phyloP scores from a whole-genome alignment of 2,329 filamentous ascomycete species.

The Aspergillus pseudoglaucus region DNA sequence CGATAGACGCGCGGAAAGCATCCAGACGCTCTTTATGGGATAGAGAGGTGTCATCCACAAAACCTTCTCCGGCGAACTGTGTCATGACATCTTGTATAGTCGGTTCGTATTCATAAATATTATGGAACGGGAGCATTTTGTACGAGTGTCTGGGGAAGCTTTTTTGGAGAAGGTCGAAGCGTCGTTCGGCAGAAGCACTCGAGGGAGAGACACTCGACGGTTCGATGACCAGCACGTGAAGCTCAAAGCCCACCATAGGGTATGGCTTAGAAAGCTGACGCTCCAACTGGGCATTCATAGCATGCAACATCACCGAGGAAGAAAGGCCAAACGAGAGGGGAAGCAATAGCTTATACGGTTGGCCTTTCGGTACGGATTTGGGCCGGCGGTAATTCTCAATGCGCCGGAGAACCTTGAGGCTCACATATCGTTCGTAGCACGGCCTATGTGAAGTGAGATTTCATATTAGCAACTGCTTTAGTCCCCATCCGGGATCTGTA shows the following conservation, averaged over 20 bases:
- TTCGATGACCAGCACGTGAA: slow-evolving; percentile 44
- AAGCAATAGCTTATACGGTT: slow-evolving; percentile 57
- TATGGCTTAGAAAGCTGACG: slow-evolving; percentile 57
- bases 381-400: slow-evolving; percentile 58
- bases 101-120: slow-evolving; percentile 46
- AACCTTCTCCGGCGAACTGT: slow-evolving; percentile 22
- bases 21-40: slow-evolving; percentile 45
- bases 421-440: slow-evolving; percentile 74
- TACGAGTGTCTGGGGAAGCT: slow-evolving; percentile 63
- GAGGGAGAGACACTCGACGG: slow-evolving; percentile 25
- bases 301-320: slow-evolving; percentile 68
- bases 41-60: slow-evolving; percentile 20
- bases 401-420: slow-evolving; percentile 73
- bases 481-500: slow-evolving; percentile 2
- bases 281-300: slow-evolving; percentile 64
- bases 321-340: slow-evolving; percentile 79
- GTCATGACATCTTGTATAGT: slow-evolving; percentile 27
- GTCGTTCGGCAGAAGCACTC: slow-evolving; percentile 16
- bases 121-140: slow-evolving; percentile 56
- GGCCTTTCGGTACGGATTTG: slow-evolving; percentile 24
- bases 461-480: slow-evolving; percentile 7
- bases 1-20: slow-evolving; percentile 53
- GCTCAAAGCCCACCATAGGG: slow-evolving; percentile 60
- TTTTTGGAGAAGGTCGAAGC: slow-evolving; percentile 45
- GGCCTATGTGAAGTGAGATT: slow-evolving; percentile 38